Conservation (phyloP, 2,329 filamentous ascomycete species). For the Cercospora canescens region DNA sequence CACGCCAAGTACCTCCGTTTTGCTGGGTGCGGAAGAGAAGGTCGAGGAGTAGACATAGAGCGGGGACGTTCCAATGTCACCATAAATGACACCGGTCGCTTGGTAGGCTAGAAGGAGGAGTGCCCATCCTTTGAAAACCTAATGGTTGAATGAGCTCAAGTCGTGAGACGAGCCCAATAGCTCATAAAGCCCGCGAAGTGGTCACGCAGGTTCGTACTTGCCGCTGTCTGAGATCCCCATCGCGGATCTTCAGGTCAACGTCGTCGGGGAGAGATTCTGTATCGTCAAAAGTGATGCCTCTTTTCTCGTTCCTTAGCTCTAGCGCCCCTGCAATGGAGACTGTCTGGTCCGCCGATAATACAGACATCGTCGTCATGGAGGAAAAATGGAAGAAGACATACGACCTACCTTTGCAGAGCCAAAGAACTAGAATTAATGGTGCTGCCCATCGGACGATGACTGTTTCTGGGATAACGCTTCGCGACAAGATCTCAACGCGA, state of each 20-base stretch:
- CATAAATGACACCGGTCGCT: constrained; percentile 66
- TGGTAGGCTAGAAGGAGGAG: constrained; percentile 59
- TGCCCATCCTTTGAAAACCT: constrained; percentile 34
- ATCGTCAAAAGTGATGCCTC: neutral
- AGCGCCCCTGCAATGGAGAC: neutral
- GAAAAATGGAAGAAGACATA: neutral
- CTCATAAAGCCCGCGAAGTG: neutral
- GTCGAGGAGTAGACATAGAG: constrained; percentile 71
- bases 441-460: neutral
- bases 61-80: constrained; percentile 67
- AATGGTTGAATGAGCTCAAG: constrained; percentile 13
- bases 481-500: neutral
- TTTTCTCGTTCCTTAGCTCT: neutral
- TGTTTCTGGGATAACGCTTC: neutral
- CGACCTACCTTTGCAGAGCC: neutral
- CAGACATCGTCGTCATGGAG: neutral
- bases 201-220: constrained; percentile 15
- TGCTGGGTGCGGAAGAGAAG: constrained; percentile 53
- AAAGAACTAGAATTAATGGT: neutral
- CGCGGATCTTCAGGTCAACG: constrained; percentile 13
- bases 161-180: constrained; percentile 5
- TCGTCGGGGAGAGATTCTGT: constrained; percentile 4
- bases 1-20: constrained; percentile 61
- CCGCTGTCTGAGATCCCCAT: constrained; percentile 16
- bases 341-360: no score